Base-by-base conservation (phyloP, 2,329 filamentous ascomycete species). In the Aspergillus sp. region DNA sequence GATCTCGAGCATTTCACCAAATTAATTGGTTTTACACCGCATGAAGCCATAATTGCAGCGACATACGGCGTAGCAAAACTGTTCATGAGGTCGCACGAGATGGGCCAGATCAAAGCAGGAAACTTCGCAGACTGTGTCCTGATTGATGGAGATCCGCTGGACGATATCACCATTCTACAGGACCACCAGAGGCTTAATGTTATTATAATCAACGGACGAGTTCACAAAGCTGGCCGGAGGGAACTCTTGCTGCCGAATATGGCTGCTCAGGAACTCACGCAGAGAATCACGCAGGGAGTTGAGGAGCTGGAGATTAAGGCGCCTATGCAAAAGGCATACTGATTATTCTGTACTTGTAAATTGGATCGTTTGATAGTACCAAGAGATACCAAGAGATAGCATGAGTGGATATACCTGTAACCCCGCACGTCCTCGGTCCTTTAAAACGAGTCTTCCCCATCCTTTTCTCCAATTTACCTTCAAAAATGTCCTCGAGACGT, bases 1-100 rank as follows among this genome's bases (percentile, higher is more conserved):
- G 79, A 82, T 54, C 70, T 80, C 3, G 75, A 72, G 39, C 79
- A 80, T 55, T 81, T 81, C 48, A 72, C 77, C 14, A 76, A 79
- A 11, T 68, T 79, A 0, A 66, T 81, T 5, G 76, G 68, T 1
- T 81, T 80, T 62, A 80, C 78, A 0, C 70, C 77, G 0, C 71
- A 74, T 45, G 79, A 82, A 54, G 63, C 73, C 5, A 70, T 81
- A 35, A 71, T 81, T 24, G 74, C 79, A 2, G 77, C 79, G 1
- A 80, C 77, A 1, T 71, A 60, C 46, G 71, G 68, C 57, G 67
- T 74, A 55, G 77, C 76, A 1, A 75, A 74, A 46, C 64, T 79
- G 8, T 74, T 80, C 59, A 78, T 79, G 74, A 52, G 69, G 9
- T 60, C 61, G 3, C 17, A 63, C 19, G 68, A 70, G 47, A 55